phyloP scores from a whole-genome alignment of 2,329 filamentous ascomycete species.

The Aspergillaceae sp. region DNA sequence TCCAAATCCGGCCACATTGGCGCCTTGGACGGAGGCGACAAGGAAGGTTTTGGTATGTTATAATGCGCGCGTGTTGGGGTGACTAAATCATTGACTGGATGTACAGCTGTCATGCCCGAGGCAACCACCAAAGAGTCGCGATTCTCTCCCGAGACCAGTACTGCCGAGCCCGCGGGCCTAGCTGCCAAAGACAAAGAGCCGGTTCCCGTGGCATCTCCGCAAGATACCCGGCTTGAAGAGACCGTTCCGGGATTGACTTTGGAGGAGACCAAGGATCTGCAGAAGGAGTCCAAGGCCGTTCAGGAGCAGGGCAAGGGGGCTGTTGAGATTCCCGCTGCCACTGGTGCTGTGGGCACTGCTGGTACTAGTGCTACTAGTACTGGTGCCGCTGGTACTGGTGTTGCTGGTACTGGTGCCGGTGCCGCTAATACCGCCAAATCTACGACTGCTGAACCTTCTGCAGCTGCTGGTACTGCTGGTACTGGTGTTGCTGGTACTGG shows the following conservation, averaged over 20 bases:
- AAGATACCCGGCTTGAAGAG: neutral
- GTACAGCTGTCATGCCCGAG: slow-evolving; percentile 14
- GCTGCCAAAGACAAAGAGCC: slow-evolving; percentile 3
- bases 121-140: slow-evolving; percentile 11
- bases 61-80: neutral
- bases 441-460: neutral
- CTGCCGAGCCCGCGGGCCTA: slow-evolving; percentile 1
- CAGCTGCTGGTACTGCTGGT: neutral
- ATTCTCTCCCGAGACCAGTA: slow-evolving; percentile 2
- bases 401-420: neutral
- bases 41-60: slow-evolving; percentile 12
- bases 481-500: neutral
- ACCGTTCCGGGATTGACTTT: neutral
- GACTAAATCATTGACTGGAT: neutral
- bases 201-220: neutral
- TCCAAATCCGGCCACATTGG: slow-evolving; percentile 13
- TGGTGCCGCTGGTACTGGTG: too few relatives aligned
- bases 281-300: slow-evolving; percentile 4
- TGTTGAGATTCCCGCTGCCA: slow-evolving; percentile 1
- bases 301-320: neutral
- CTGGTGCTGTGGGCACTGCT: neutral
- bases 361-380: too few relatives aligned
- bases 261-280: slow-evolving; percentile 1
- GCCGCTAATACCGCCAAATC: too few relatives aligned
- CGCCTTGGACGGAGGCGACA: slow-evolving; percentile 9